Evolutionary conservation across 164 flowering plant species (phyloP), one percentile per base, ranked within the genome.

Genomic region (Stephania japonica): DNA sequence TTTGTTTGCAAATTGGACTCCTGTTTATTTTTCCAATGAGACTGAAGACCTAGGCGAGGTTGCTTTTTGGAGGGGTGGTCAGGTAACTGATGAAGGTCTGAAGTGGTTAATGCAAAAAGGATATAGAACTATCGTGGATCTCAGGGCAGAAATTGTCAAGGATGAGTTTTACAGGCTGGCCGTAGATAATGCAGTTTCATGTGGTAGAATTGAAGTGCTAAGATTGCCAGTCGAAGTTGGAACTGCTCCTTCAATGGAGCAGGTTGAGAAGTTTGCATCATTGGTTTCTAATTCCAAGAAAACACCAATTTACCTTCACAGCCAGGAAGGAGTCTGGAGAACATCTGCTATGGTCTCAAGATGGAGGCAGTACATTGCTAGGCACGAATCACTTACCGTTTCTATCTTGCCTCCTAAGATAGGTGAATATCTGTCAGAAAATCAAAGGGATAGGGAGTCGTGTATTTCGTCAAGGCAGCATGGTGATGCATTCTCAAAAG

Each of bases 291-390:
- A 95, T 88, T 71, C 80, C 24, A 77, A 80, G 63, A 90, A 80
- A 75, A 84, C 66, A 76, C 97, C 94, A n/a, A 78, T 95, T 27
- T 95, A 91, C 85, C 90, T 95, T 53, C 99, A 92, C 72, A 89
- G 99, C 77, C 91, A 88, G 78, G 99, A 91, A 84, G 99, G 99
- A 73, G 87, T 82, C 14, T 81, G 90, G 87, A 90, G 99, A 82
- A 85, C 96, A 27, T 89, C 94, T 68, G 97, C 97, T 13, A 87
- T 95, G 97, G 83, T 95, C 70, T 95, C 99, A 49, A 87, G 98
- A 81, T 95, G 99, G 99, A 87, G 89, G 75, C 96, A 91, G 69
- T 89, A 84, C 77, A 73, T 83, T 79, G 78, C 79, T 76, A 90
- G 89, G 25, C 67, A 16, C 74, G 74, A 69, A 23, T 78, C 85